Conservation (phyloP, 2,329 filamentous ascomycete species). For the Epichloe sylvatica region DNA sequence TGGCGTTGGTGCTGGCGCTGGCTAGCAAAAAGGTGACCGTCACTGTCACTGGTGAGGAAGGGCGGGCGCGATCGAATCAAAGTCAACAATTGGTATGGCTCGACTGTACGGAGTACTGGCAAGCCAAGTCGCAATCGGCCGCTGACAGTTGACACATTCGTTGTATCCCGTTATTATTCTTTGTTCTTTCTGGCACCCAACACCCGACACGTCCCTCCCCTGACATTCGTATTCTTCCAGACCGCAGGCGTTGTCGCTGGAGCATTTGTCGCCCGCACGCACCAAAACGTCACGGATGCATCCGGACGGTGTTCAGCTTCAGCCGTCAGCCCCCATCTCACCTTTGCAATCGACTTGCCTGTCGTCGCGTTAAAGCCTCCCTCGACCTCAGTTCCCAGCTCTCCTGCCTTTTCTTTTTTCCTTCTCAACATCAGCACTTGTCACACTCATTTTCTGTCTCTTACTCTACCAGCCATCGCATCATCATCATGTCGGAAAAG, state of each 20-base stretch:
- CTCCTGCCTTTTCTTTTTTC: too few species aligned
- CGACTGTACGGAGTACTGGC: neutral
- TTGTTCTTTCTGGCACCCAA: neutral
- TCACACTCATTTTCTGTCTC: neutral
- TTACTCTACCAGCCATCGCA: neutral
- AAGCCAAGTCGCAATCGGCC: neutral
- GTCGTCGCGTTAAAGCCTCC: too few species aligned
- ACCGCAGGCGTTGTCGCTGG: neutral
- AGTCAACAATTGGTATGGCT: neutral
- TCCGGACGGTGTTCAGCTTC: neutral
- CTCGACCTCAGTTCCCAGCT: too few species aligned
- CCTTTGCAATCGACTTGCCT: too few species aligned
- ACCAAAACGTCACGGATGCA: neutral
- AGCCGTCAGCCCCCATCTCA: too few species aligned
- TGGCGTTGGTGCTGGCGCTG: too few species aligned
- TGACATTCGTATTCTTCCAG: neutral
- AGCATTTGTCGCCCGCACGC: neutral
- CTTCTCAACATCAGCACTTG: too few species aligned
- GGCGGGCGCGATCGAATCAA: neutral
- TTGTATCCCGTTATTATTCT: neutral
- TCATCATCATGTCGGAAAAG: constrained; percentile 16
- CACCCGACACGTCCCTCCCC: neutral
- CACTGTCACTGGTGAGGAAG: neutral
- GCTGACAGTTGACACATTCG: neutral
- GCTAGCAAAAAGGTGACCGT: too few species aligned